A percentile compares a stretch with the other conserved stretches of the same genome.
phyloP scores from a whole-genome alignment of 345 rosid genomes.

The Brassica carinata region DNA sequence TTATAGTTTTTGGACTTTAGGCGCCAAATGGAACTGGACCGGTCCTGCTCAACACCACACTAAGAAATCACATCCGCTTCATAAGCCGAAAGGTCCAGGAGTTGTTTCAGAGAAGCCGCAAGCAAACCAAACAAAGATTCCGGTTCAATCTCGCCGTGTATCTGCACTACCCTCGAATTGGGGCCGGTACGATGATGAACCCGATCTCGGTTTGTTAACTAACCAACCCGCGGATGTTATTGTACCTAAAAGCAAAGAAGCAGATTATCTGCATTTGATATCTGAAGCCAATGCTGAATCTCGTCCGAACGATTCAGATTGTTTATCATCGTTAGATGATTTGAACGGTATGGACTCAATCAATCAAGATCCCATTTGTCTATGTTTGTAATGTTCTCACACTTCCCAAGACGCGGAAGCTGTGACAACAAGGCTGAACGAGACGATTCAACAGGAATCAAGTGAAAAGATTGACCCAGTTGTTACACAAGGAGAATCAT shows the following conservation, averaged over 20 bases:
- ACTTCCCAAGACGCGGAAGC: slow-evolving; percentile 24
- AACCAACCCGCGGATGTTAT: slow-evolving; percentile 7
- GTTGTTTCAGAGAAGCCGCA: neutral
- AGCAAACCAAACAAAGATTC: slow-evolving; percentile 47
- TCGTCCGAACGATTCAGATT: slow-evolving; percentile 41
- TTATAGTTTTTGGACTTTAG: no score
- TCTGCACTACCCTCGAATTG: slow-evolving; percentile 64
- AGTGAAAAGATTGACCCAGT: slow-evolving; percentile 6
- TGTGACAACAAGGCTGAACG: neutral
- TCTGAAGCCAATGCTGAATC: slow-evolving; percentile 36
- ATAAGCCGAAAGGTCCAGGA: slow-evolving; percentile 39
- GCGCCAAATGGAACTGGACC: no score
- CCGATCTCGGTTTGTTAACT: slow-evolving; percentile 28
- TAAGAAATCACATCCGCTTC: slow-evolving; percentile 53
- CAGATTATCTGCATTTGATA: slow-evolving; percentile 64
- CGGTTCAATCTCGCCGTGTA: slow-evolving; percentile 32
- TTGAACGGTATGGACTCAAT: slow-evolving; percentile 54
- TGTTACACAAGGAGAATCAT: slow-evolving; percentile 1
- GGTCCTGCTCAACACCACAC: slow-evolving; percentile 59
- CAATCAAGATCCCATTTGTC: neutral
- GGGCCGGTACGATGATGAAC: slow-evolving; percentile 71
- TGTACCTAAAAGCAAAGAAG: slow-evolving; percentile 81
- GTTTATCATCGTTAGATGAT: slow-evolving; percentile 53
- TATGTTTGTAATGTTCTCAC: neutral
- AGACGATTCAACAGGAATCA: slow-evolving; percentile 16